These are phyloP conservation scores for Bretschneidera sinensis DNA, from an alignment of 345 rosid genomes.

Conservation along the genomic window DNA sequence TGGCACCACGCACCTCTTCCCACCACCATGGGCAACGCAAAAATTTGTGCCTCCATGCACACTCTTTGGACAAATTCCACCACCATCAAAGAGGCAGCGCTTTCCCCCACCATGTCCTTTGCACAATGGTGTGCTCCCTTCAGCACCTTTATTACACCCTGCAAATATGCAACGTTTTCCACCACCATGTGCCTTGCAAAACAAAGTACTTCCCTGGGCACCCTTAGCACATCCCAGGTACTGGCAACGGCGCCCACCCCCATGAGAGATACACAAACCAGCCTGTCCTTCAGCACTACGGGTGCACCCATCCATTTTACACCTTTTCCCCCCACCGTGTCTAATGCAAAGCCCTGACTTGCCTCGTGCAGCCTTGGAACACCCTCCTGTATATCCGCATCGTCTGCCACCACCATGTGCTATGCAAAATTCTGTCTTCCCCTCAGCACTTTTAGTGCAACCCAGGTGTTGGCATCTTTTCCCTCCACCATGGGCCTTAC, in stretches of 20 bases:
- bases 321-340: conserved; percentile 96
- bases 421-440: conserved; percentile 82
- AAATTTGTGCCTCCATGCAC: conserved; percentile 93
- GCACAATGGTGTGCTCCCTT: conserved; percentile 94
- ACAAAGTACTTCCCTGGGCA: conserved; percentile 93
- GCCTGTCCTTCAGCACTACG: conserved; percentile 97
- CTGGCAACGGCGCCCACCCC: conserved; percentile 94
- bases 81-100: conserved; percentile 85
- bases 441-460: conserved; percentile 95
- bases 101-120: conserved; percentile 98
- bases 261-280: conserved; percentile 92
- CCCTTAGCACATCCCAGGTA: conserved; percentile 59
- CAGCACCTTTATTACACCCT: conserved; percentile 91
- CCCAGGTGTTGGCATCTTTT: conserved; percentile 89
- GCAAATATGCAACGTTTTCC: conserved; percentile 90
- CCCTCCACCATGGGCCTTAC: conserved; percentile 97
- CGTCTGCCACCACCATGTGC: conserved; percentile 96
- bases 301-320: conserved; percentile 70
- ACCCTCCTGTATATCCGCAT: conserved; percentile 65
- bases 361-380: conserved; percentile 88
- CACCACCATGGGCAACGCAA: conserved; percentile 97
- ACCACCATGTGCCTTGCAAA: conserved; percentile 95
- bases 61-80: conserved; percentile 94
- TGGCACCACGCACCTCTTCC: conserved; percentile 80
- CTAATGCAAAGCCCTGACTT: conserved; percentile 90